Conservation (phyloP, 2,329 filamentous ascomycete species). For the Geosmithia putterillii region DNA sequence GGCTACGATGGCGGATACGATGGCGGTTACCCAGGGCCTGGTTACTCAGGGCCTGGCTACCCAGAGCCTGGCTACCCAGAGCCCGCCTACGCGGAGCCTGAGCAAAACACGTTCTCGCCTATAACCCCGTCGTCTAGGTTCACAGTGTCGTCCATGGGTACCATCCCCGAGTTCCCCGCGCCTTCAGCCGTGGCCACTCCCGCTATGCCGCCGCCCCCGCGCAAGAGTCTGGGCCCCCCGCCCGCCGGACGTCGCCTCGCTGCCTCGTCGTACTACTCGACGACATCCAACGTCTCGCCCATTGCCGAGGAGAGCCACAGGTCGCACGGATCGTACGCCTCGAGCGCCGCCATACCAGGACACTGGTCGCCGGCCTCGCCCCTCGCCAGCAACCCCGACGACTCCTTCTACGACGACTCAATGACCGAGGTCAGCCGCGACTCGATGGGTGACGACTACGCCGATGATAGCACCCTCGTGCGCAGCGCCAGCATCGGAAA, state of each 20-base stretch:
- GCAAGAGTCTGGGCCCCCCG: conserved; percentile 46
- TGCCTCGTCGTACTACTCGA: conserved; percentile 53
- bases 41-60: too few relatives aligned
- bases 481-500: conserved; percentile 50
- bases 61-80: too few relatives aligned
- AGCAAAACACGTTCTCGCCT: conserved; percentile 27
- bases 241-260: conserved; percentile 46
- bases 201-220: conserved; percentile 14
- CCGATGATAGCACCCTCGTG: conserved; percentile 45
- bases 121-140: conserved; percentile 36
- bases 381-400: conserved; percentile 30
- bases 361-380: conserved; percentile 43
- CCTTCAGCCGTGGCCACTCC: conserved; percentile 12
- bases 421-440: conserved; percentile 30
- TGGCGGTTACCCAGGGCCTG: neutral
- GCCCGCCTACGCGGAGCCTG: too few relatives aligned
- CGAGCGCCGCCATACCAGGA: conserved; percentile 60
- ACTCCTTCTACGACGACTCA: conserved; percentile 37
- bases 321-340: conserved; percentile 53
- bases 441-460: conserved; percentile 29
- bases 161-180: conserved; percentile 47
- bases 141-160: conserved; percentile 39
- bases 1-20: conserved; percentile 13
- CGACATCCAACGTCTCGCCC: conserved; percentile 56
- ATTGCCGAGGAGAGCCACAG: conserved; percentile 60